Conservation (phyloP, 2,329 filamentous ascomycete genomes). For the Trichophyton verrucosum region DNA sequence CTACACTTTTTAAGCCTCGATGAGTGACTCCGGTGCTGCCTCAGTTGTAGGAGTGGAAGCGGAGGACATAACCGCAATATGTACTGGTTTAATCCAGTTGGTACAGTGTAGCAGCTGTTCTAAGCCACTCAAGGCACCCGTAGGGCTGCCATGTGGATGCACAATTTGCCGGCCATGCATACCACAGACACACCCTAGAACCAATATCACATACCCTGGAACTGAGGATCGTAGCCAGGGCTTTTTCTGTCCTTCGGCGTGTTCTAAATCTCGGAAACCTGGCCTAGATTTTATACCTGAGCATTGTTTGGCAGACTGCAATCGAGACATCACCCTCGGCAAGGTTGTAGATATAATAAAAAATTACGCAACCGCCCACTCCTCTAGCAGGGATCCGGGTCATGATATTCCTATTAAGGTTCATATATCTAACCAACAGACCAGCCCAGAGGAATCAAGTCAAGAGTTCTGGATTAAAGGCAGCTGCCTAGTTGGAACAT, state of each 20-base stretch:
- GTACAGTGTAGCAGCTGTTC: slow-evolving; percentile 70
- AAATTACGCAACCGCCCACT: slow-evolving; percentile 15
- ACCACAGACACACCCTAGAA: slow-evolving; percentile 51
- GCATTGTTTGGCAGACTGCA: slow-evolving; percentile 66
- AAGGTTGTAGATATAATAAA: slow-evolving; percentile 55
- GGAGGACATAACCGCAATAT: background rate
- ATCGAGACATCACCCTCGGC: slow-evolving; percentile 60
- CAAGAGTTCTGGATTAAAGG: background rate
- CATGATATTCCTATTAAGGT: background rate
- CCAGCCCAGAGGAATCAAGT: background rate
- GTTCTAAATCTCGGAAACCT: background rate
- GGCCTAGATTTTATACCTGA: slow-evolving; percentile 36
- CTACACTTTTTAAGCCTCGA: background rate
- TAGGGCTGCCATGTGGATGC: slow-evolving; percentile 70
- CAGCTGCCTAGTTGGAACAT: background rate
- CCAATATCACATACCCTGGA: slow-evolving; percentile 66
- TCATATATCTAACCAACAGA: background rate
- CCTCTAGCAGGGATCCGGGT: background rate
- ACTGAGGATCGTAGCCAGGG: slow-evolving; percentile 53
- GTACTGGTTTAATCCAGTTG: slow-evolving; percentile 52
- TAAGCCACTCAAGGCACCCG: slow-evolving; percentile 51
- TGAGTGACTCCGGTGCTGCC: background rate
- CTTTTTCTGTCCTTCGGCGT: slow-evolving; percentile 57
- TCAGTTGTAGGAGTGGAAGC: background rate
- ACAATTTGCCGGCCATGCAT: slow-evolving; percentile 65